Evolutionary conservation across 352 stramenopile species (phyloP).

Genomic region (Plasmopara muralis): DNA sequence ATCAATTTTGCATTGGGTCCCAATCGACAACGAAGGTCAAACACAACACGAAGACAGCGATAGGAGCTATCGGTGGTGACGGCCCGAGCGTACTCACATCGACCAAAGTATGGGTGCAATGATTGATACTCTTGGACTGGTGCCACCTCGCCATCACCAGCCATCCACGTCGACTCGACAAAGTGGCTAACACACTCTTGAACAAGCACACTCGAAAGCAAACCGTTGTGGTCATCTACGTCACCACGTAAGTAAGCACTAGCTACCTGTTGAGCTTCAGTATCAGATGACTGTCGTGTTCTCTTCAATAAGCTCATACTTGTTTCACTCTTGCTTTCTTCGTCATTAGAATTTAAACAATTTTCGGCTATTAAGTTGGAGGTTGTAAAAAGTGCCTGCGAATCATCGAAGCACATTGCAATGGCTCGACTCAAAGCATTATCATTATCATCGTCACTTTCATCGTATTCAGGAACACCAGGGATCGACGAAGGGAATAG

Average conservation of each 20-base stretch:
- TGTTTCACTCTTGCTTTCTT: constrained; percentile 35
- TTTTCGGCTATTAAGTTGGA: background rate
- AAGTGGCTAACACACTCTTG: constrained; percentile 84
- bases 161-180: constrained; percentile 70
- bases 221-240: constrained; percentile 49
- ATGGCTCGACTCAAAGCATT: constrained; percentile 36
- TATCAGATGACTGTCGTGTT: constrained; percentile 37
- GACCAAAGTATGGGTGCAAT: constrained; percentile 79
- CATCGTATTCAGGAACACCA: constrained; percentile 8
- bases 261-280: constrained; percentile 52
- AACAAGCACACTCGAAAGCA: constrained; percentile 69
- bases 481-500: background rate
- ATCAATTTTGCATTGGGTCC: constrained; percentile 60
- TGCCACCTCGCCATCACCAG: constrained; percentile 38
- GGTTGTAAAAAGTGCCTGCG: background rate
- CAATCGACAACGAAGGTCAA: constrained; percentile 72
- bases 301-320: constrained; percentile 4
- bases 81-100: constrained; percentile 66
- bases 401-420: constrained; percentile 38
- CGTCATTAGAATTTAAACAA: background rate
- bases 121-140: constrained; percentile 61
- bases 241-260: constrained; percentile 39
- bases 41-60: constrained; percentile 67
- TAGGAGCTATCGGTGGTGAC: constrained; percentile 45
- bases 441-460: constrained; percentile 20